Evolutionary conservation across 2,329 filamentous ascomycete species (phyloP), one percentile per base, ranked within the genome.

Genomic region (Chrysoporthe deuterocubensis): DNA sequence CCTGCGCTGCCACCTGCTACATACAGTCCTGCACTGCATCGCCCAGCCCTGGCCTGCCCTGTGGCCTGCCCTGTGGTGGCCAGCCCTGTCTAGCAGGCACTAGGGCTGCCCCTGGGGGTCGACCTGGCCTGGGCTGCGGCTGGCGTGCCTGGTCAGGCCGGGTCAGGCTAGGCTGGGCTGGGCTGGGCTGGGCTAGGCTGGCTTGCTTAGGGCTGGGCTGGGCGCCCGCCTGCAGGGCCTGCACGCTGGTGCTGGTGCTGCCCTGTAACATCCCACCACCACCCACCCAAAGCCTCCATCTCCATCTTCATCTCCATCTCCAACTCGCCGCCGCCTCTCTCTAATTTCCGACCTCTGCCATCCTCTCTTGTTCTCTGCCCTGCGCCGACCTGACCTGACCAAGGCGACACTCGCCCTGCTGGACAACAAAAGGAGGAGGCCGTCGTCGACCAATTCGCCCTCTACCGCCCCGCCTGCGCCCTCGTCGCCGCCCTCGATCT

Each of bases 321-420:
- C 7, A 21, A 21, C 14, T 13, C 48, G n/a, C 8, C 48, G 3
- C 50, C 50, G 16, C 63, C 46, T 37, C n/a, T 58, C 58, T 54
- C 44, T 57, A 57, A 37, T 57, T 40, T 57, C 54, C 54, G 50
- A 26, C 21, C 50, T 54, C 26, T 54, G 50, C 13, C n/a, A 7
- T 54, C 50, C n/a, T 54, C 50, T 6, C 14, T 50, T 50, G 9
- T 54, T 21, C 50, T 34, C 16, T 57, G n/a, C 18, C 32, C 52
- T 52, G 48, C 16, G 44, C 44, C 44, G 18, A 46, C 44, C 18
- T 18, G 44, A 46, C 44, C 44, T 46, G 44, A 2, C 44, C 44
- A 26, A 26, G 11, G 9, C 44, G 57, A 59, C 58, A 42, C 44
- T 21, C 40, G 46, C 16, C 65, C 26, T 26, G 26, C 26, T 26